Evolutionary conservation across 2,329 filamentous ascomycete genomes (phyloP), one percentile per base, ranked within the genome.

Genomic region (Huntiella moniliformis): DNA sequence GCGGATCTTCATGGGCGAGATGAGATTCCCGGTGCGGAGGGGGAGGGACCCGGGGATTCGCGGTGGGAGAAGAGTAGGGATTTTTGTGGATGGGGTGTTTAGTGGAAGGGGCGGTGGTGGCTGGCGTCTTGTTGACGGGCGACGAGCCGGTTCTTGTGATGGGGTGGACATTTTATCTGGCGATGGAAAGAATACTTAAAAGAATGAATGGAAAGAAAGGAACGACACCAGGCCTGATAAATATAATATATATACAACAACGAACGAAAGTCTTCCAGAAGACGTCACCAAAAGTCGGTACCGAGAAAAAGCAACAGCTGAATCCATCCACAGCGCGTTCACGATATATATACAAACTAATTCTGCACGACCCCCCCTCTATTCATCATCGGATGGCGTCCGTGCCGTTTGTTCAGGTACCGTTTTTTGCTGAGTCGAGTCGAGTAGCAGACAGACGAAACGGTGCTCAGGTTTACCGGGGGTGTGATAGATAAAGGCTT

Each of bases 21-120:
- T 41, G 5, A 34, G 45, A 3, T 15, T 31, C 6, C 28, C 45
- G 4, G 45, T 5, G 32, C 45, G 45, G n/a, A 46, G 36, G 22
- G 38, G 38, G 28, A 40, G 31, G 13, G 37, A 7, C 12, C 28
- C 28, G 38, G 17, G n/a, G 28, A 18, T 15, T 38, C 22, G 16
- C 5, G 28, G 17, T 11, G 16, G 40, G 32, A 10, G 41, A 7
- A 34, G 6, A 5, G 6, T 16, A 17, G 28, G 35, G 8, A n/a
- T 13, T 6, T 22, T 28, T 28, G 22, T 32, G 28, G 28, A 28
- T 28, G 34, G 39, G 10, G 28, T 35, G 15, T 15, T 33, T 18
- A 15, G 11, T 3, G 42, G 38, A 10, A 49, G 16, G n/a, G 44
- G 47, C 1, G 47, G 40, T 44, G 47, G 40, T 41, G 39, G 5